Evolutionary conservation across 768 basidiomycete species (phyloP), one percentile per base, ranked within the genome.

Genomic region (Collybia nuda): DNA sequence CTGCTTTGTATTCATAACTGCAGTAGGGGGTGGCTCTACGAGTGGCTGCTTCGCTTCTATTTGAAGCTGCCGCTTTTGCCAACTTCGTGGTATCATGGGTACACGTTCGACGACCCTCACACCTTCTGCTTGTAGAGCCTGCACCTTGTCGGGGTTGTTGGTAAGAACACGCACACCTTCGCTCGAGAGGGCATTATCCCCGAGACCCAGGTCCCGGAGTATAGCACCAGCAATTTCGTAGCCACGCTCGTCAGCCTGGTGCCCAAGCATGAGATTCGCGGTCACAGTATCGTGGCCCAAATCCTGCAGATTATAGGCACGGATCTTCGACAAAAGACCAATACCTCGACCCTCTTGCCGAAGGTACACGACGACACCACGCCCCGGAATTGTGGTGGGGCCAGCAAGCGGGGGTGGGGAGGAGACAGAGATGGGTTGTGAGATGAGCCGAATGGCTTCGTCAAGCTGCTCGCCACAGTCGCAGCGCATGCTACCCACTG

Each of bases 391-490:
- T 2, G 66, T 68, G 1, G 65, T 69, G n/a, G 71, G 52, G 7
- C 57, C 54, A 32, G 51, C 58, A 15, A 64, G 58, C 35, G 66
- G 56, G 46, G 69, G 58, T 9, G 68, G 48, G 9, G 72, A 56
- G 7, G 76, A 71, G 51, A 83, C 62, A 14, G 72, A 64, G 59
- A 88, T 78, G 40, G 90, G 83, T 64, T 82, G 78, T 12, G 88
- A 85, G 59, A 98, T 93, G 59, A 86, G 85, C 9, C 92, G 82
- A 54, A 98, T 85, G n/a, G 97, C 93, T 65, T 98, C 96, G 69
- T 98, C 95, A 3, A 99, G 79, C 67, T 99, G 97, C 69, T 98
- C 95, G 12, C 97, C 97, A 63, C 97, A 99, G 67, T 99, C 97
- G 64, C 97, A 99, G 26, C 97, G 88, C 90, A 97, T 94, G 76